Conservation (phyloP, 202 grass and related monocot genomes). For the Panicum hallii region DNA sequence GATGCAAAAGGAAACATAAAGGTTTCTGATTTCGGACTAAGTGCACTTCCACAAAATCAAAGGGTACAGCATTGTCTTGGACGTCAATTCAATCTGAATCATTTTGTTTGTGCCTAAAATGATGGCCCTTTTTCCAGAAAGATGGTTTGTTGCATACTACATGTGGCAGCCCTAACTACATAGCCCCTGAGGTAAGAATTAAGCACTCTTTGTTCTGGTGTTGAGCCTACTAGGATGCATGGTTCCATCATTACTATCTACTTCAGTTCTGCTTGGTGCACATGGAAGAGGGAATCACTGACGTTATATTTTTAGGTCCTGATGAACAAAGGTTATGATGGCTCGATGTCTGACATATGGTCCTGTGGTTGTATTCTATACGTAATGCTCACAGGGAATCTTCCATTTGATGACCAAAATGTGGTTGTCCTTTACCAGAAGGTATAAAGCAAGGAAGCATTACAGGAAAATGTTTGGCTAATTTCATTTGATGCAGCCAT, state of each 20-base stretch:
- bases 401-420: slow-evolving; percentile 90
- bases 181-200: slow-evolving; percentile 80
- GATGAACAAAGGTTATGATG: slow-evolving; percentile 89
- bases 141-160: slow-evolving; percentile 95
- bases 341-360: slow-evolving; percentile 85
- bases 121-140: slow-evolving; percentile 59
- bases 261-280: slow-evolving; percentile 1
- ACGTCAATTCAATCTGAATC: slow-evolving; percentile 37
- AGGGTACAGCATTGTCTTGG: slow-evolving; percentile 51
- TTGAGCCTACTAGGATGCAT: slow-evolving; percentile 17
- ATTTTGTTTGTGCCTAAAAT: slow-evolving; percentile 20
- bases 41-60: slow-evolving; percentile 79
- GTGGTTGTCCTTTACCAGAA: slow-evolving; percentile 79
- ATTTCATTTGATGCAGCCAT: slow-evolving; percentile 26
- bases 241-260: slow-evolving; percentile 22
- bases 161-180: slow-evolving; percentile 94
- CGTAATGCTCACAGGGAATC: slow-evolving; percentile 82
- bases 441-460: slow-evolving; percentile 51
- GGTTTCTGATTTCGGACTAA: slow-evolving; percentile 92
- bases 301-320: slow-evolving; percentile 68
- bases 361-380: slow-evolving; percentile 89
- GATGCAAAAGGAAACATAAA: slow-evolving; percentile 98
- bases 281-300: slow-evolving; percentile 30
- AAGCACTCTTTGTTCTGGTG: not conserved
- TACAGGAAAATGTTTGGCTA: not conserved